Conservation (phyloP, 108 stramenopile species). For the Cylindrotheca closterium region DNA sequence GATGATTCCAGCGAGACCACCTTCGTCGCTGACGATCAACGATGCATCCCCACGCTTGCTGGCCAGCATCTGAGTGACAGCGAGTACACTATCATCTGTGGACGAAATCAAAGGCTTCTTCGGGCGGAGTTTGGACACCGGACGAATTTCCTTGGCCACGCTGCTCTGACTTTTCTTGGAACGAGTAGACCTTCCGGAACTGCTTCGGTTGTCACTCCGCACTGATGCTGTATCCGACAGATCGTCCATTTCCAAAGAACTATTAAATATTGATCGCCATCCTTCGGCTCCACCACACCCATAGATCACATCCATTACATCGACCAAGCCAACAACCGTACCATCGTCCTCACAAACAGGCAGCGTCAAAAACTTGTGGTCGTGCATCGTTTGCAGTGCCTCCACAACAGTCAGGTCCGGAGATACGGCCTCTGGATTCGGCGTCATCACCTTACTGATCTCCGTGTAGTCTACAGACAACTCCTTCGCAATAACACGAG, state of each 20-base stretch:
- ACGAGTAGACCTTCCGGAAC: constrained; percentile 6
- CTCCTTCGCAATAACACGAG: constrained; percentile 86
- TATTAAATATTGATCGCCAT: constrained; percentile 78
- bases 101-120: constrained; percentile 59
- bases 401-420: constrained; percentile 88
- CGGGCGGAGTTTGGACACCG: constrained; percentile 77
- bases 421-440: constrained; percentile 84
- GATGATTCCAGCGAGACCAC: constrained; percentile 75
- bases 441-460: constrained; percentile 88
- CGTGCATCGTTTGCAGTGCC: constrained; percentile 92
- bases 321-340: constrained; percentile 86
- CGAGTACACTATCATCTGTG: constrained; percentile 41
- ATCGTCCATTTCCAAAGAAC: constrained; percentile 69
- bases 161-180: constrained; percentile 1
- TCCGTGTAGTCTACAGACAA: constrained; percentile 66
- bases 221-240: constrained; percentile 55
- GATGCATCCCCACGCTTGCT: constrained; percentile 70
- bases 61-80: constrained; percentile 61
- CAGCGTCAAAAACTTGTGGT: constrained; percentile 89
- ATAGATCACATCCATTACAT: constrained; percentile 94
- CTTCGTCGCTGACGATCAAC: constrained; percentile 53
- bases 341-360: constrained; percentile 87
- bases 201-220: constrained; percentile 27
- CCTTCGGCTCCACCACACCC: constrained; percentile 77
- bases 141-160: constrained; percentile 13